Evolutionary conservation across 306 rosid species (phyloP).

Genomic region (Cucurbita maxima): DNA sequence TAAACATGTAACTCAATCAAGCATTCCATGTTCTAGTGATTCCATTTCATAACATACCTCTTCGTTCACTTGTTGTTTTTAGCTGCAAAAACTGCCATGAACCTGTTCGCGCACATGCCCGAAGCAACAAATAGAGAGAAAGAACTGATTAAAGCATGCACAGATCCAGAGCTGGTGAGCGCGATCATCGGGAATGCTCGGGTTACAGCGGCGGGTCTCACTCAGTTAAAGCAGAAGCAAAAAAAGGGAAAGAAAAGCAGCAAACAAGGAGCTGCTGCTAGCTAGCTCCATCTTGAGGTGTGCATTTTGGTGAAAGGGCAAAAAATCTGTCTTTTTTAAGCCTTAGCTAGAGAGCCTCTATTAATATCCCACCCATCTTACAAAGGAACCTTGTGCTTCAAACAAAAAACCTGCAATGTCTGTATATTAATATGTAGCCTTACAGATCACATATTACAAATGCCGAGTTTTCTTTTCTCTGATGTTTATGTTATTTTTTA

Average conservation of each 20-base stretch:
- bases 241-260: conserved; percentile 73
- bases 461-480: neutral
- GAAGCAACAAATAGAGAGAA: conserved; percentile 76
- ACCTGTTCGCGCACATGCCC: conserved; percentile 82
- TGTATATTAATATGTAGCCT: neutral
- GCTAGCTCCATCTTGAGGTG: neutral
- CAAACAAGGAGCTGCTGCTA: conserved; percentile 14
- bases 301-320: neutral
- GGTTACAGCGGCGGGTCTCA: conserved; percentile 76
- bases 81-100: conserved; percentile 94
- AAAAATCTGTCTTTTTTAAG: neutral
- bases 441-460: neutral
- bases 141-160: conserved; percentile 93
- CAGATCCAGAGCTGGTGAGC: conserved; percentile 81
- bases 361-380: neutral
- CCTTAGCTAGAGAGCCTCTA: neutral
- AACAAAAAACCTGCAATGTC: neutral
- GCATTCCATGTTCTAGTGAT: neutral
- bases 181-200: conserved; percentile 76
- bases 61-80: neutral
- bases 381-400: neutral
- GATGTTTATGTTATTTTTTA: no score
- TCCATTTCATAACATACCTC: neutral
- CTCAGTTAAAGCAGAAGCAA: conserved; percentile 85
- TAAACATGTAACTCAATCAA: neutral